Base-by-base conservation (phyloP, 441 rosid genomes). In the Pelargonium citronellum region DNA sequence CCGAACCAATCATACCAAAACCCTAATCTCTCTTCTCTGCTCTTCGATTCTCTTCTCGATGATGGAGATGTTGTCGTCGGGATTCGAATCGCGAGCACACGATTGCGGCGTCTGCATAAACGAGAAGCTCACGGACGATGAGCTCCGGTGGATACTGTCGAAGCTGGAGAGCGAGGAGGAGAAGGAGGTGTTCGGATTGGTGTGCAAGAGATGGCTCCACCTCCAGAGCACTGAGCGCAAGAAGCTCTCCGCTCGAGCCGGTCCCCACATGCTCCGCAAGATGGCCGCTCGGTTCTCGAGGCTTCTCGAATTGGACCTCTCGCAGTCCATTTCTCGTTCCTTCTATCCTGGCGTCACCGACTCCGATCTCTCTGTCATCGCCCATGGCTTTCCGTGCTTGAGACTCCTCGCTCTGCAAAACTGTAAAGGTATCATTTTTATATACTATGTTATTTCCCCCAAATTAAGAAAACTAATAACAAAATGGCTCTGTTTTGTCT, bases 281-380 rank as follows among this genome's bases (percentile, higher is more conserved):
- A 86, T 90, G 78, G 96, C 97, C 9, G 79, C 86, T 7, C 86
- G 99, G 81, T 94, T 94, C 81, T 82, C 88, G 34, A 79, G 83
- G 17, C 81, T 90, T 64, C 64, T 84, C 10, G 94, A 94, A 69
- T 79, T 94, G 81, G 96, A 94, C 77, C 88, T 94, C 74, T 91
- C 94, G 73, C 96, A 91, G 94, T 90, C 99, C 7, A 19, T 79
- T 49, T 91, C 99, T 43, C 83, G 99, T 81, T 91, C 97, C 0
- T 91, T 87, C 77, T 90, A 82, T 75, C 99, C 97, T 3, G 99
- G 99, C 2, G 87, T 91, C 34, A 87, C 96, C 17, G 99, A 94
- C 71, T 86, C 92, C 60, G 99, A 91, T 81, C 93, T 94, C 17
- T 70, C 82, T 63, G 90, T 90, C 13, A 83, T 94, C 69, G 86